phyloP scores from a whole-genome alignment of 306 rosid species.

The Herpetospermum pedunculosum region DNA sequence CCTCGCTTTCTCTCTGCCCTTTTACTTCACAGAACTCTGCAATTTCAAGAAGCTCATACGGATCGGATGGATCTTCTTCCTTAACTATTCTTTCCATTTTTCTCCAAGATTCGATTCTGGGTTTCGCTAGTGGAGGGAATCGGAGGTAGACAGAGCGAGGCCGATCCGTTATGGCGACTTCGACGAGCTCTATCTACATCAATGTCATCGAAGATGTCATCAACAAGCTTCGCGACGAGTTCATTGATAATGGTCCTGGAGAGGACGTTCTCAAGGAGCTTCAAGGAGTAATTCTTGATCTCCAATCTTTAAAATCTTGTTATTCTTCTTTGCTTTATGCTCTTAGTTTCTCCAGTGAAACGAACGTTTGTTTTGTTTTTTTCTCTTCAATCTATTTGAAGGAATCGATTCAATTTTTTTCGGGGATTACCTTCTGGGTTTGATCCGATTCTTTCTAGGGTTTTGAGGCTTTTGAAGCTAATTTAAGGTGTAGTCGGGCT shows the following conservation, averaged over 20 bases:
- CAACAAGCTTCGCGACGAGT: constrained; percentile 88
- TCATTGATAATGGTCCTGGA: constrained; percentile 67
- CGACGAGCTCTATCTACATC: constrained; percentile 75
- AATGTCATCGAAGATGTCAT: constrained; percentile 91
- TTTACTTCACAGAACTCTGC: constrained; percentile 11
- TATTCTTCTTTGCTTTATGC: background rate
- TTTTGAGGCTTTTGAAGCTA: background rate
- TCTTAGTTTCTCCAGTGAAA: background rate
- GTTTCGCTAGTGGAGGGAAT: constrained; percentile 1
- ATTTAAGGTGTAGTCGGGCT: constrained; percentile 13
- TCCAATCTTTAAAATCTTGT: background rate
- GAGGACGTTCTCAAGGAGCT: constrained; percentile 95
- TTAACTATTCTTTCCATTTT: constrained; percentile 5
- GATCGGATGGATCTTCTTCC: constrained; percentile 13
- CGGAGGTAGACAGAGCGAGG: constrained; percentile 12
- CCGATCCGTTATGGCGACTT: constrained; percentile 44
- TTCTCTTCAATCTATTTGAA: background rate
- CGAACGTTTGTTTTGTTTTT: background rate
- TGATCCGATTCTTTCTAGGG: constrained; percentile 43
- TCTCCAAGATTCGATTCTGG: background rate
- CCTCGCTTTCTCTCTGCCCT: constrained; percentile 2
- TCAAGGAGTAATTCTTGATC: constrained; percentile 64
- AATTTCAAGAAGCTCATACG: constrained; percentile 7
- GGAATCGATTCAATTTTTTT: constrained; percentile 1
- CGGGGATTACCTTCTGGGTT: constrained; percentile 25